A percentile compares a stretch with the other conserved stretches of the same genome.
These are phyloP conservation scores for Baeospora myosura DNA, from an alignment of 1,284 basidiomycete genomes.

Conservation along the genomic window DNA sequence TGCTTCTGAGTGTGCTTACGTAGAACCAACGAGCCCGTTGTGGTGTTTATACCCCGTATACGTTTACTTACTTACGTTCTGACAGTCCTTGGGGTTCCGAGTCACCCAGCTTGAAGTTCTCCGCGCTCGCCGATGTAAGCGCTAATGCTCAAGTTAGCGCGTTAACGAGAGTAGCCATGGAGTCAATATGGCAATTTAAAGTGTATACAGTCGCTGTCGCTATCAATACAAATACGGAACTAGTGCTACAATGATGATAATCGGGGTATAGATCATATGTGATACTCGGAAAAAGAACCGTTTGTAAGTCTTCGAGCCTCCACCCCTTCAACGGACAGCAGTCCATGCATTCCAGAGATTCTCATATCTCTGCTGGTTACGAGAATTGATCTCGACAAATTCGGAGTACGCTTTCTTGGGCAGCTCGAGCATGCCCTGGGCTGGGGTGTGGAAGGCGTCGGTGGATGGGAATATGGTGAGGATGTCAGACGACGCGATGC, in stretches of 20 bases:
- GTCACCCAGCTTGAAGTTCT: too few species aligned
- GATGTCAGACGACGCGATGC: constrained; percentile 49
- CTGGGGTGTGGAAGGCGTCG: constrained; percentile 27
- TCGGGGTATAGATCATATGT: neutral
- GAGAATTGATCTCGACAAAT: constrained; percentile 42
- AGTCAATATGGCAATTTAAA: too few species aligned
- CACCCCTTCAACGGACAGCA: constrained; percentile 26
- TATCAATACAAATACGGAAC: neutral
- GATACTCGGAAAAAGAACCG: neutral
- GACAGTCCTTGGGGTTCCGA: too few species aligned
- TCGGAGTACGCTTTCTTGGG: constrained; percentile 47
- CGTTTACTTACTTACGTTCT: too few species aligned
- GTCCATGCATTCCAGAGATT: constrained; percentile 44
- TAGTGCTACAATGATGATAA: neutral
- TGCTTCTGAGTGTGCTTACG: too few species aligned
- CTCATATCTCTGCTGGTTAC: constrained; percentile 43
- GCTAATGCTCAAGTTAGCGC: too few species aligned
- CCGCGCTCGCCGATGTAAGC: too few species aligned
- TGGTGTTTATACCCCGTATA: too few species aligned
- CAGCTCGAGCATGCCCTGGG: constrained; percentile 53
- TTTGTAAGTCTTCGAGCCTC: too few species aligned
- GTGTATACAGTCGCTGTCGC: too few species aligned
- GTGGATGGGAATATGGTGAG: constrained; percentile 46
- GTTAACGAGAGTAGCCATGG: too few species aligned
- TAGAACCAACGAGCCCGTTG: too few species aligned